Evolutionary conservation across 331 rosid species (phyloP), one percentile per base, ranked within the genome.

Genomic region (Telfairia occidentalis): DNA sequence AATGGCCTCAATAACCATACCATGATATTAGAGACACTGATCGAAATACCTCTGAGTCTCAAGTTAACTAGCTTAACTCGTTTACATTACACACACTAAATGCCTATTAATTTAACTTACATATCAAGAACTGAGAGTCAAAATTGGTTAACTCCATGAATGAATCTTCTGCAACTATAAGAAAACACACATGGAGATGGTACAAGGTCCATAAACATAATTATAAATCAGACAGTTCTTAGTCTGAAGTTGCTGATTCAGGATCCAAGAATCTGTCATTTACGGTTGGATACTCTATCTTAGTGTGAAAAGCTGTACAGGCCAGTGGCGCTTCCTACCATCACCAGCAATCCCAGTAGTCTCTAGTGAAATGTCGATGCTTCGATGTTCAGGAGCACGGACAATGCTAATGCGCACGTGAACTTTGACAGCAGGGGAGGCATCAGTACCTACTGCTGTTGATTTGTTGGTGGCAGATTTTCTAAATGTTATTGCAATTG

Each of bases 351-450:
- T 79, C 28, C 89, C 96, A 21, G 73, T 26, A 50, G 85, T 84
- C 87, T 94, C 98, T 23, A 94, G 74, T 73, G 98, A 91, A 80
- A 94, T 91, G 85, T 94, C 98, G 42, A 94, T 86, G 86, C 88
- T 89, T 69, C 97, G 96, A 81, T 91, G 98, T 78, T 90, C 90
- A 0, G 86, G 71, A 6, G 97, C 90, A 12, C 96, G 96, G 8
- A 71, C 98, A 72, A 91, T 89, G 90, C 96, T 91, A 34, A 94
- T 60, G 4, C 96, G 90, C 85, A 91, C 50, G 83, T 82, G 89
- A 76, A 91, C 84, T 76, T 79, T 86, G 0, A 16, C 77, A 35
- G 96, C 96, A 32, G 96, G 98, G 38, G 74, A 81, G 53, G 35
- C 76, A 7, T 86, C 83, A 5, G 89, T 88, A 42, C 98, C 92